phyloP scores from a whole-genome alignment of 139 green algal genomes.

The Coelastrella sp. region DNA sequence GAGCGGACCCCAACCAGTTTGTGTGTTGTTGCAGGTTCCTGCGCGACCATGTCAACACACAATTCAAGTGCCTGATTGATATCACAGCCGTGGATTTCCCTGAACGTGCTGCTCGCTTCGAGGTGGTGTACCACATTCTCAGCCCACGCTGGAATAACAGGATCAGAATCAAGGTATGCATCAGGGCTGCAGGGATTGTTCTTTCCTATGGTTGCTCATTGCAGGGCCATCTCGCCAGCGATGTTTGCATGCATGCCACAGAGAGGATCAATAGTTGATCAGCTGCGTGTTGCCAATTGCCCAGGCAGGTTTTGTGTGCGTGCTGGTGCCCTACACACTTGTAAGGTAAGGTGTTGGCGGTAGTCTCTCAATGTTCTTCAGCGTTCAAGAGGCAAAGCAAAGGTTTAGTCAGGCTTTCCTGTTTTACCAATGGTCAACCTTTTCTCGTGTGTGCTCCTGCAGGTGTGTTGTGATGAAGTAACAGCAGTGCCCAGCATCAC shows the following conservation, averaged over 20 bases:
- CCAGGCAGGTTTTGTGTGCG: no score
- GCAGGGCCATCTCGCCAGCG: no score
- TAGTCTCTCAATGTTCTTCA: no score
- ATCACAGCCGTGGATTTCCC: conserved; percentile 91
- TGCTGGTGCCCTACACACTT: no score
- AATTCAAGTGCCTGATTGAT: conserved; percentile 88
- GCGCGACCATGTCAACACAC: conserved; percentile 81
- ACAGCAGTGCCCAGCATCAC: conserved; percentile 68
- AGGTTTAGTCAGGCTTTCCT: neutral
- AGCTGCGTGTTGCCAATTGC: no score
- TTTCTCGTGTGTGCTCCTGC: neutral
- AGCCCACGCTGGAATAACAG: conserved; percentile 70
- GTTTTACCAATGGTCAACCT: neutral
- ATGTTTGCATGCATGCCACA: no score
- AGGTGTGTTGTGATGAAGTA: conserved; percentile 74
- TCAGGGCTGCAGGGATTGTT: neutral
- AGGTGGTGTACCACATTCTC: conserved; percentile 87
- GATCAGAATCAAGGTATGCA: conserved; percentile 70
- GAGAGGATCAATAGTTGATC: no score
- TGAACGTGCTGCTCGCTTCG: conserved; percentile 78
- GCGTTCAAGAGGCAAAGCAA: no score
- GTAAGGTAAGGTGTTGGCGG: no score
- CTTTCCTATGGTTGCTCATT: no score
- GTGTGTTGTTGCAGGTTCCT: conserved; percentile 58
- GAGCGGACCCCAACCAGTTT: no score